These are phyloP conservation scores for Allantophomopsis cytisporea DNA, from an alignment of 2,329 filamentous ascomycete species.

Conservation along the genomic window DNA sequence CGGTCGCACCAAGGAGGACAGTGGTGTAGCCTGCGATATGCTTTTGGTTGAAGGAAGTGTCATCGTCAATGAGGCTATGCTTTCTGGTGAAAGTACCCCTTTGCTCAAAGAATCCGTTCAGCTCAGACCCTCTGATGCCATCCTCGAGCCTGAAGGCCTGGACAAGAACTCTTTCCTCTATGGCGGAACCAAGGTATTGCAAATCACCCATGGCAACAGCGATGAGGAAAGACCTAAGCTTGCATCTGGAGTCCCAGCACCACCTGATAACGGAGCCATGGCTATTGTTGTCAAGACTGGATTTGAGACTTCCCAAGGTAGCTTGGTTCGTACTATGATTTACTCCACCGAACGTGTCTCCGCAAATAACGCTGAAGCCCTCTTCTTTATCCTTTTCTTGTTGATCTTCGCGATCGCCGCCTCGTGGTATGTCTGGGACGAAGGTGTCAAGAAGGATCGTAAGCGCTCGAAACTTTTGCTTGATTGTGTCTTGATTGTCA, in stretches of 20 bases:
- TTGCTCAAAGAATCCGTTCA: constrained; percentile 93
- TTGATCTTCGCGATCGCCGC: constrained; percentile 92
- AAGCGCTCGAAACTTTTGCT: constrained; percentile 95
- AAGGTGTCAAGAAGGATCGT: constrained; percentile 86
- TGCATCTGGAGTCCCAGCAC: constrained; percentile 63
- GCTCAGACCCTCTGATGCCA: constrained; percentile 68
- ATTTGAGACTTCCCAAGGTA: constrained; percentile 97
- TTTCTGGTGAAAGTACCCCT: constrained; percentile 95
- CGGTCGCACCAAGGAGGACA: constrained; percentile 88
- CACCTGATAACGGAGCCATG: constrained; percentile 87
- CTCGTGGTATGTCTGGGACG: constrained; percentile 98
- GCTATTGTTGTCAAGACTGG: constrained; percentile 94
- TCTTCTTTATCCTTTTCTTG: constrained; percentile 96
- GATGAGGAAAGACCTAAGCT: constrained; percentile 61
- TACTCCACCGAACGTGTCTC: constrained; percentile 98
- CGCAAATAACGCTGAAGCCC: constrained; percentile 91
- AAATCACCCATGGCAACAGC: constrained; percentile 76
- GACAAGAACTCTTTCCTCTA: constrained; percentile 97
- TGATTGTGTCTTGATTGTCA: constrained; percentile 95
- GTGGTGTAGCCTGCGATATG: constrained; percentile 95
- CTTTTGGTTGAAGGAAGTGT: constrained; percentile 85
- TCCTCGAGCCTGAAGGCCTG: constrained; percentile 74
- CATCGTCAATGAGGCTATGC: constrained; percentile 98
- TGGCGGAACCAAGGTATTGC: constrained; percentile 93
- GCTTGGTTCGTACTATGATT: constrained; percentile 97